These are phyloP conservation scores for Chloromonas sp. DNA, from an alignment of 163 green algal species.

Conservation along the genomic window DNA sequence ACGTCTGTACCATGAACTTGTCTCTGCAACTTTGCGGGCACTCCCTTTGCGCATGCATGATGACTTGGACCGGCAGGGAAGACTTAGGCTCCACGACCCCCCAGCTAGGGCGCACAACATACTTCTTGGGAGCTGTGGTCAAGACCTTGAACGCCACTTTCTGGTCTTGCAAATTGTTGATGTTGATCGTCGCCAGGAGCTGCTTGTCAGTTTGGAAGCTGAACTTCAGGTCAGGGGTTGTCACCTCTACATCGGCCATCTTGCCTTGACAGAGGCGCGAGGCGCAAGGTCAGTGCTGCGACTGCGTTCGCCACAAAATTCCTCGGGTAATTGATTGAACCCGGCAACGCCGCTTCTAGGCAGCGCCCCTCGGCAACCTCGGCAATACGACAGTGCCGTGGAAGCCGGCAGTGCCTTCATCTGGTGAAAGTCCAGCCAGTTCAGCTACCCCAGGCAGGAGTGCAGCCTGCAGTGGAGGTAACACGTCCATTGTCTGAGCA, in stretches of 20 bases:
- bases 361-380: too few species aligned
- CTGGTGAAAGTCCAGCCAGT: too few species aligned
- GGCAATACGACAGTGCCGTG: too few species aligned
- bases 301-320: background rate
- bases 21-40: slow-evolving; percentile 45
- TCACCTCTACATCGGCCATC: background rate
- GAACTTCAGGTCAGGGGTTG: background rate
- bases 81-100: slow-evolving; percentile 31
- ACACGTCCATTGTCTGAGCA: too few species aligned
- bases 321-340: background rate
- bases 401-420: too few species aligned
- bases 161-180: slow-evolving; percentile 29
- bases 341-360: too few species aligned
- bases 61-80: slow-evolving; percentile 38
- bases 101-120: slow-evolving; percentile 46
- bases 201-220: slow-evolving; percentile 31
- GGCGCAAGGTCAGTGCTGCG: too few species aligned
- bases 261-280: background rate
- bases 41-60: slow-evolving; percentile 56
- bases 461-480: too few species aligned
- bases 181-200: slow-evolving; percentile 41
- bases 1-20: slow-evolving; percentile 57
- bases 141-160: slow-evolving; percentile 50
- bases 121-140: slow-evolving; percentile 57
- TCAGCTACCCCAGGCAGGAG: too few species aligned